Conservation (phyloP, 192 early-diverging fungal species). For the Funneliformis geosporum region DNA sequence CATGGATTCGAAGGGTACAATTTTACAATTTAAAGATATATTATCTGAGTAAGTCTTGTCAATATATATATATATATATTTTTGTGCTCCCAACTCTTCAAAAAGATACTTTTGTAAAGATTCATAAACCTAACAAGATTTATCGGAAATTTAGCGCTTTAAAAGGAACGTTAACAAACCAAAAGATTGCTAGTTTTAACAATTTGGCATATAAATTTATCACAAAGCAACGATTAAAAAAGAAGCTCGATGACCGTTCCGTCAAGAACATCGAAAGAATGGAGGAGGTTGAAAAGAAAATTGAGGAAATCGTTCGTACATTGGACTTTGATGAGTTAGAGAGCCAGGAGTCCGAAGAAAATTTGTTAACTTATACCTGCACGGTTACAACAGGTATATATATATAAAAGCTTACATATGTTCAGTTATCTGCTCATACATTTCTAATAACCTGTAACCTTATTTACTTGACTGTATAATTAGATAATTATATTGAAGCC, state of each 20-base stretch:
- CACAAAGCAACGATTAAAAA: slow-evolving; percentile 40
- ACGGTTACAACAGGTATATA: slow-evolving; percentile 41
- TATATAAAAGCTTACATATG: background rate
- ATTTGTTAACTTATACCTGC: slow-evolving; percentile 36
- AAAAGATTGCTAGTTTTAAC: slow-evolving; percentile 45
- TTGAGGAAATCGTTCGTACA: slow-evolving; percentile 33
- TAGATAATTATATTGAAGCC: slow-evolving; percentile 40
- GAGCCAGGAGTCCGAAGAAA: slow-evolving; percentile 36
- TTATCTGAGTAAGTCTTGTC: slow-evolving; percentile 27
- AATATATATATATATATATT: too few species aligned
- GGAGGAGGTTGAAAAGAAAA: slow-evolving; percentile 43
- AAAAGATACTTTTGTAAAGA: background rate
- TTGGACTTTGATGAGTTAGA: slow-evolving; percentile 42
- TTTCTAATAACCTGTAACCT: background rate
- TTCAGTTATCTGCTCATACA: background rate
- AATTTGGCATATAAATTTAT: slow-evolving; percentile 45
- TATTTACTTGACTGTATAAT: background rate
- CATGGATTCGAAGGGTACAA: background rate
- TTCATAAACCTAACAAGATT: too few species aligned
- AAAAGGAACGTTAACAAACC: slow-evolving; percentile 42
- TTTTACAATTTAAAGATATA: slow-evolving; percentile 20
- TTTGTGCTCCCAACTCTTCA: background rate
- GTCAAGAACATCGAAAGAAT: slow-evolving; percentile 42
- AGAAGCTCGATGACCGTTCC: slow-evolving; percentile 39
- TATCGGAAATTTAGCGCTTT: background rate